Base-by-base conservation (phyloP, 176 grass and related monocot genomes). In the Chloris gayana region DNA sequence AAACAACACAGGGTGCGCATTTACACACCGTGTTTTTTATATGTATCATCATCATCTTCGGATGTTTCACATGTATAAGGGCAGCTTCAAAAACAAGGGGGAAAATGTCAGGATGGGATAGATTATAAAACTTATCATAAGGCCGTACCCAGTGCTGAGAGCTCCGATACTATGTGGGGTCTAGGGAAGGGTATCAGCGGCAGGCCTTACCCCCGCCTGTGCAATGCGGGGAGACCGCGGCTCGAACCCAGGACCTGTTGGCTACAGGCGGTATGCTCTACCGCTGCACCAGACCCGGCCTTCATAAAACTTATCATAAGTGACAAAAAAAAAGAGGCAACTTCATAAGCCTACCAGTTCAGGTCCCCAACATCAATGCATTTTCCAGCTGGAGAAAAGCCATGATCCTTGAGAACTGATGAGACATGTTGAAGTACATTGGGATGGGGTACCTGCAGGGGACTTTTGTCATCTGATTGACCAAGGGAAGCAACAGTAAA, bases 371-470 rank as follows among this genome's bases (percentile, higher is more conserved):
- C 4, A n/a, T 80, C 33, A 24, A 69, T 41, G 64, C 10, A 9
- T 69, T 80, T 50, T 41, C 47, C 49, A 41, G 49, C 27, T 41
- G 33, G 33, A 53, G 4, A 29, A 80, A 69, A 39, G 19, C 64
- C 77, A 57, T 80, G 51, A 25, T 57, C 77, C 64, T 69, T 41
- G n/a, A 80, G 64, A 51, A 80, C 12, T 57, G n/a, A 57, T 29
- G 77, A 80, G 38, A 80, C 77, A 54, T 69, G 64, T 39, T 12
- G 47, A 39, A 80, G 67, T 32, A 69, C 47, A 15, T 80, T 47
- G 5, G 14, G 32, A 69, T 46, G 44, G 12, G 44, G 44, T 80
- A 80, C 77, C 77, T 80, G 51, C 77, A 79, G 67, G 77, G 33
- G 3, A 67, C 11, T 46, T 67, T 67, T 7, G 32, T 21, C 64